These are phyloP conservation scores for Pythium guiyangense DNA, from an alignment of 352 stramenopile species.

Conservation along the genomic window DNA sequence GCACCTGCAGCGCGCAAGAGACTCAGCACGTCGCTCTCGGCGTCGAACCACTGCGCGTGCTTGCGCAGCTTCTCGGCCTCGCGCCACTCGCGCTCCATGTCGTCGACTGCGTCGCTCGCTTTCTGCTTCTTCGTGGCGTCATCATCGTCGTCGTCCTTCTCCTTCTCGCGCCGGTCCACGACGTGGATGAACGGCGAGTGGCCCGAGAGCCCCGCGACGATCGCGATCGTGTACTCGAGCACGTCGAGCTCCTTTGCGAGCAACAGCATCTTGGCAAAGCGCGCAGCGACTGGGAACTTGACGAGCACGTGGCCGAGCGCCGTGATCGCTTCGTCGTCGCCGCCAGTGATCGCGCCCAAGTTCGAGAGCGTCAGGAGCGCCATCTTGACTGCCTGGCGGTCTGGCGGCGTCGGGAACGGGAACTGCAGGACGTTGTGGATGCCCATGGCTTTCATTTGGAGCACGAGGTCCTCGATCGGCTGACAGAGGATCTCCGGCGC, in stretches of 20 bases:
- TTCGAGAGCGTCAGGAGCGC: slow-evolving; percentile 85
- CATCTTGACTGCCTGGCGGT: slow-evolving; percentile 79
- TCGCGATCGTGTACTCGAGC: slow-evolving; percentile 79
- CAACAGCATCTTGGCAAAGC: slow-evolving; percentile 90
- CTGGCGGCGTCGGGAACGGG: slow-evolving; percentile 95
- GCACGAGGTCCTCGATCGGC: slow-evolving; percentile 94
- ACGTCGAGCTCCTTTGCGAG: slow-evolving; percentile 63
- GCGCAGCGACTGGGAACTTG: slow-evolving; percentile 81
- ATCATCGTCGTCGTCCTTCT: slow-evolving; percentile 28
- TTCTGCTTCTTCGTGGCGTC: slow-evolving; percentile 8
- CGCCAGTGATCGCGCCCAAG: slow-evolving; percentile 59
- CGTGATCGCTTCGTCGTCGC: slow-evolving; percentile 69
- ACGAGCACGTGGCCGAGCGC: slow-evolving; percentile 75
- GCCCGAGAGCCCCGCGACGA: slow-evolving; percentile 70
- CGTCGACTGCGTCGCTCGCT: slow-evolving; percentile 39
- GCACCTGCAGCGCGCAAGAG: slow-evolving; percentile 70
- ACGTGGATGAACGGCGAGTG: slow-evolving; percentile 72
- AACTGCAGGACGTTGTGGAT: slow-evolving; percentile 95
- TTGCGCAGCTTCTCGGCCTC: slow-evolving; percentile 69
- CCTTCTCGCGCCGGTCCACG: slow-evolving; percentile 50
- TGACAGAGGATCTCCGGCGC: slow-evolving; percentile 88
- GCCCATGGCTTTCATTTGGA: slow-evolving; percentile 98
- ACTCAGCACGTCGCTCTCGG: slow-evolving; percentile 80
- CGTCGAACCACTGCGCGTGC: slow-evolving; percentile 71
- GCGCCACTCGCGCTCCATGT: slow-evolving; percentile 71